Base-by-base conservation (phyloP, 192 early-diverging fungal species). In the Coemansia aciculifera region DNA sequence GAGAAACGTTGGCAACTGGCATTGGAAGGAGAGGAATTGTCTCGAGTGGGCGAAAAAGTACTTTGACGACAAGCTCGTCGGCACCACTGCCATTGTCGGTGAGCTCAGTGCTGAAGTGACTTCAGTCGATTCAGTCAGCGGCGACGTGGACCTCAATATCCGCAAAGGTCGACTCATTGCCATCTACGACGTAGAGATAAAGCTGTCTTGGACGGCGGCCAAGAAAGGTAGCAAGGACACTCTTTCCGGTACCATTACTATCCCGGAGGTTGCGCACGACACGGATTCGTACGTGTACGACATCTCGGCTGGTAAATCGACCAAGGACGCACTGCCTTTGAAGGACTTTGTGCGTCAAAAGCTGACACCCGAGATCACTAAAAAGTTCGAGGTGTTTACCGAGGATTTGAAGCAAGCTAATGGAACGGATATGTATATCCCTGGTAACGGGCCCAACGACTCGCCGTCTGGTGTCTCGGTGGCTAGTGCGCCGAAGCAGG, bases 141-240 rank as follows among this genome's bases (percentile, higher is more conserved):
- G 97, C 36, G 97, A 99, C 79, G 92, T 88, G 9, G 93, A 97
- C 51, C 82, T 99, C 68, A 97, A 95, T 84, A 92, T 95, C 82
- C 88, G 97, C 68, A 99, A 99, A 78, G 95, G 95, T 36, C 93
- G 94, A 75, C 83, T 99, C 40, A 94, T 99, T 52, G 92, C 94
- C 48, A 94, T 99, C 71, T 97, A 87, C 81, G 97, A 97, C 67
- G 82, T 99, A 11, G 84, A 83, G 24, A 75, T 99, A 72, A 91
- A 87, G 37, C 62, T 93, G 21, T 75, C 83, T 23, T 99, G 95
- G 92, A 84, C 51, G 23, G 70, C 66, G 12, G 59, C 67, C 54
- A 84, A 74, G 60, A 87, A 80, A 74, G 73, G 71, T 15, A 56
- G 75, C 11, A 73, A 73, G 51, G 66, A 67, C 11, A 51, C 67